A percentile compares a stretch with the other conserved stretches of the same genome.
These are phyloP conservation scores for Apiotrichum domesticum DNA, from an alignment of 1,284 basidiomycete genomes.

Conservation along the genomic window DNA sequence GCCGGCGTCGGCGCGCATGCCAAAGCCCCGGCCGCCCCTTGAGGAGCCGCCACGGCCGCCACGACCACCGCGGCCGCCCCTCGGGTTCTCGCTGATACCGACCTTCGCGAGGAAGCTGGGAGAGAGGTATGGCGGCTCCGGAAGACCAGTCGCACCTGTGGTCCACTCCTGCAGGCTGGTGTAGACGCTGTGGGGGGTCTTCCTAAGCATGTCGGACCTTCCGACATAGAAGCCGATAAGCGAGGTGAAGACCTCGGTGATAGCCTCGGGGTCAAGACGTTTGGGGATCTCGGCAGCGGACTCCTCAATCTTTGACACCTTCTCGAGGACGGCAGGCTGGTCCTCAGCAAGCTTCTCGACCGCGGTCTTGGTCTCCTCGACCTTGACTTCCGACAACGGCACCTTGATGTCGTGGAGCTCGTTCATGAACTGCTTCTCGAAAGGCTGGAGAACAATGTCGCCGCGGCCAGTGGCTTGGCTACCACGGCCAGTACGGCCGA, in stretches of 20 bases:
- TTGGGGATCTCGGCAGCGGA: slow-evolving; percentile 45
- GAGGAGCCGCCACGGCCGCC: not conserved
- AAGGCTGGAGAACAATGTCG: slow-evolving; percentile 79
- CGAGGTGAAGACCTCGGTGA: slow-evolving; percentile 63
- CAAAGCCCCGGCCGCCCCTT: not conserved
- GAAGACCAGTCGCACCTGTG: slow-evolving; percentile 52
- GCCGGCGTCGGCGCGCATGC: not conserved
- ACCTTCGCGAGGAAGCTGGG: slow-evolving; percentile 50
- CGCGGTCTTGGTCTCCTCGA: slow-evolving; percentile 53
- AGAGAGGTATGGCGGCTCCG: slow-evolving; percentile 53
- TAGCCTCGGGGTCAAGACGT: slow-evolving; percentile 54
- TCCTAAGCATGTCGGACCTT: slow-evolving; percentile 54
- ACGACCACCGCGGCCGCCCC: not conserved
- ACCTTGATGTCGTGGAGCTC: slow-evolving; percentile 57
- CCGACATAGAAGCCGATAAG: slow-evolving; percentile 70
- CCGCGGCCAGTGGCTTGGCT: slow-evolving; percentile 63
- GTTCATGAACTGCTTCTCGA: slow-evolving; percentile 70
- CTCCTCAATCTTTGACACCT: slow-evolving; percentile 40
- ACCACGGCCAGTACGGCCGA: slow-evolving; percentile 84
- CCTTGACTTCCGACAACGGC: slow-evolving; percentile 61
- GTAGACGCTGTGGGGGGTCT: slow-evolving; percentile 50
- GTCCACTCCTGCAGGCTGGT: slow-evolving; percentile 65
- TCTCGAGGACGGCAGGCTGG: slow-evolving; percentile 14
- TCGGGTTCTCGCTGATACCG: slow-evolving; percentile 5
- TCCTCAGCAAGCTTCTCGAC: slow-evolving; percentile 49